Base-by-base conservation (phyloP, 2,329 filamentous ascomycete species). In the Colletotrichum sp. region DNA sequence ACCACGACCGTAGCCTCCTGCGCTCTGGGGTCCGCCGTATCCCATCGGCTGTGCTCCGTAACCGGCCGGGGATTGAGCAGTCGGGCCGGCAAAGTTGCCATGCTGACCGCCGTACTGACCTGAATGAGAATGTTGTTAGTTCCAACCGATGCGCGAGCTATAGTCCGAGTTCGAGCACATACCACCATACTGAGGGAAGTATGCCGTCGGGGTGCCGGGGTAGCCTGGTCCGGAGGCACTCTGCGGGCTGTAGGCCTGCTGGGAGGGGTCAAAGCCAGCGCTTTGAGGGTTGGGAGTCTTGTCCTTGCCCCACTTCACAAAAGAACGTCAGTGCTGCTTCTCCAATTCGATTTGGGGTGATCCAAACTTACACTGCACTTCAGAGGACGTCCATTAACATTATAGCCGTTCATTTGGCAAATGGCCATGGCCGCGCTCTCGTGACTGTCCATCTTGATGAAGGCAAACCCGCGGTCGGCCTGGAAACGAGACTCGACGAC, bases 371-470 rank as follows among this genome's bases (percentile, higher is more conserved):
- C 96, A 86, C 96, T 99, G 91, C 97, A 99, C 91, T 99, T 99
- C 80, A 99, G 87, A 69, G 97, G 97, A 79, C 97, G 93, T 68
- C 97, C 97, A 82, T 99, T 98, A 81, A 99, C 96, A 80, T 98
- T 98, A 88, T 99, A 99, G 36, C 96, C 96, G 81, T 96, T 99
- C 82, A 99, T 91, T 84, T 99, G 96, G 87, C 97, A 99, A 82
- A 99, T 99, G 38, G 96, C 96, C 94, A 98, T 98, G 71, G 97
- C 96, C 5, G 97, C 97, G 82, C 98, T 98, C 87, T 99, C 97
- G 82, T 99, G 97, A 8, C 93, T 94, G 84, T 99, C 97, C 96
- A 99, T 98, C 90, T 99, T 99, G 86, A 99, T 95, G 85, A 99
- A 99, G 9, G 97, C 96, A 84, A 99, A 99, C 16, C 97, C 97